These are phyloP conservation scores for Pyronema omphalodes DNA, from an alignment of 495 filamentous ascomycete species.

Conservation along the genomic window DNA sequence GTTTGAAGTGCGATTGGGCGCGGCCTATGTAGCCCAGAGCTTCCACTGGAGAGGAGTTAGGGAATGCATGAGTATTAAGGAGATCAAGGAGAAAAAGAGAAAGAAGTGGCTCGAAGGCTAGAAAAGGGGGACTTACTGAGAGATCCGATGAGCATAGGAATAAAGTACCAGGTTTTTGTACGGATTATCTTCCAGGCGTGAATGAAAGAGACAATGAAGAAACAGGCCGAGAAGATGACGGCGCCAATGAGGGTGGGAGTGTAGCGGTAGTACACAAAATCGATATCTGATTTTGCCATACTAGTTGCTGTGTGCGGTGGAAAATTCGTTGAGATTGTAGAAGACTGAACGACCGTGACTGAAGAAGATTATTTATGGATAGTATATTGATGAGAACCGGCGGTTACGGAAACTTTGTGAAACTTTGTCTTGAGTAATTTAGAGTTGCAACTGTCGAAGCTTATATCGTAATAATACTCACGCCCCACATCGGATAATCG, in stretches of 20 bases:
- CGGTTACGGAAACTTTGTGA: no score
- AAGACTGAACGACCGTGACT: no score
- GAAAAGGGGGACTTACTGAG: constrained; percentile 35
- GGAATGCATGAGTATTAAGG: background rate
- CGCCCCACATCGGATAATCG: no score
- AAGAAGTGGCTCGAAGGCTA: background rate
- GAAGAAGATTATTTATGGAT: no score
- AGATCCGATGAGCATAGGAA: constrained; percentile 39
- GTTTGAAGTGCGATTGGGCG: constrained; percentile 25
- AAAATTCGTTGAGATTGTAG: no score
- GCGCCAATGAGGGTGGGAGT: constrained; percentile 34
- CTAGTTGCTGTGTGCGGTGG: no score
- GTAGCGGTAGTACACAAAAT: constrained; percentile 29
- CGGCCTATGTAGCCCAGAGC: constrained; percentile 41
- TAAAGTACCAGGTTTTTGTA: constrained; percentile 40
- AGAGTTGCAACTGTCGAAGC: no score
- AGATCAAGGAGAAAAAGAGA: background rate
- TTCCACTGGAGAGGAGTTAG: constrained; percentile 30
- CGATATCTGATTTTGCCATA: background rate
- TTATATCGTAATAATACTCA: no score
- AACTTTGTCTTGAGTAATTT: no score
- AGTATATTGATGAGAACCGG: no score
- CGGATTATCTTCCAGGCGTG: constrained; percentile 34
- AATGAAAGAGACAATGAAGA: constrained; percentile 28
- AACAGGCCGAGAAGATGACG: constrained; percentile 33